Base-by-base conservation (phyloP, 306 rosid species). In the Dryas alaskensis region DNA sequence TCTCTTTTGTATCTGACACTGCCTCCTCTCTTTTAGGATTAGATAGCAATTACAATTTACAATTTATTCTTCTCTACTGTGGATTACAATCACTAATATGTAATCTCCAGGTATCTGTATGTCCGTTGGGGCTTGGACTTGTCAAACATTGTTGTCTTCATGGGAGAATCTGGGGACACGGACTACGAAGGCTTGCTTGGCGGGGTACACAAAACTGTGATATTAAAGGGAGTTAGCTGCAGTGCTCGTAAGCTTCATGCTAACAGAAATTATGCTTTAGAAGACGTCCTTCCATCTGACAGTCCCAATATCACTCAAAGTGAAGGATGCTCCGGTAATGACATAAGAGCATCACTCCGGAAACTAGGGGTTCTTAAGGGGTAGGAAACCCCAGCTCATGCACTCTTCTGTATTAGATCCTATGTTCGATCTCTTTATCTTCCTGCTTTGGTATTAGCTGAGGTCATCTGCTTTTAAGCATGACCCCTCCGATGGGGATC, bases 161-260 rank as follows among this genome's bases (percentile, higher is more conserved):
- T 79, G 82, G 90, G 88, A 74, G 90, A 86, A 75, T 72, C 47
- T 19, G 90, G 90, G 2, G 90, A 86, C 82, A 86, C 90, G 4
- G 90, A 86, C 61, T 84, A 86, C 59, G 90, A 86, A 79, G 84
- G 84, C 54, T 67, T 84, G 81, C 55, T 84, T 40, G 88, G 90
- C 2, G 90, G 90, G 19, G 52, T 72, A 44, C 90, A 79, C 77
- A 86, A 81, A 72, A 84, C 82, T 46, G 65, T 76, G 39, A 71
- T 84, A 73, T 11, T 86, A 62, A 85, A 73, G 70, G 86, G 86
- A 51, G 63, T 83, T 10, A 72, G 78, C 5, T 39, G 43, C 48
- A 68, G 70, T 45, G 78, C 88, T 44, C 52, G 70, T 17, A 81
- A 55, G 65, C 84, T 86, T 75, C 90, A 86, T 68, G 70, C 69